Evolutionary conservation across 352 stramenopile species (phyloP).

Genomic region (Peronospora destructor): DNA sequence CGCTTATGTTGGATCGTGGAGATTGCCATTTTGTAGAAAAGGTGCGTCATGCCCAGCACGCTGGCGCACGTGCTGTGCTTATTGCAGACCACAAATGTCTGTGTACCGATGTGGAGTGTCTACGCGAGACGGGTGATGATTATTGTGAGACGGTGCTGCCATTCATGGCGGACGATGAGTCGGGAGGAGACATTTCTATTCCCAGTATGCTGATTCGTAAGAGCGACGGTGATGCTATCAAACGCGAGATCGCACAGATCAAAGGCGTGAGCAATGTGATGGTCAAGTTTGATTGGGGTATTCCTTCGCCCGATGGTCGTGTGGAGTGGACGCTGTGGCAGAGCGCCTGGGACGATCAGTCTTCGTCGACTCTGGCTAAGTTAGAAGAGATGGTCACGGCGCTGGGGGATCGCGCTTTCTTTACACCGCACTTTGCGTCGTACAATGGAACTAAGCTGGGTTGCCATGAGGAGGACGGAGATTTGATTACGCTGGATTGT

Average conservation of each 20-base stretch:
- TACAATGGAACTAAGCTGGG: slow-evolving; percentile 92
- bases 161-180: slow-evolving; percentile 92
- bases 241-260: slow-evolving; percentile 75
- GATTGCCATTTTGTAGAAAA: slow-evolving; percentile 96
- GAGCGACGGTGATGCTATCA: slow-evolving; percentile 91
- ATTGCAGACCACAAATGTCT: slow-evolving; percentile 96
- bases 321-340: slow-evolving; percentile 97
- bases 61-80: slow-evolving; percentile 90
- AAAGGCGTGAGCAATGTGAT: slow-evolving; percentile 88
- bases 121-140: slow-evolving; percentile 63
- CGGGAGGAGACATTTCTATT: slow-evolving; percentile 94
- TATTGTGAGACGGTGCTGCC: slow-evolving; percentile 86
- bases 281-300: slow-evolving; percentile 93
- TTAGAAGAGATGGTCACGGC: slow-evolving; percentile 75
- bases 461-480: slow-evolving; percentile 77
- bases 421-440: slow-evolving; percentile 94
- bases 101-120: slow-evolving; percentile 82
- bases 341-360: slow-evolving; percentile 89
- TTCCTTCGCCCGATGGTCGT: slow-evolving; percentile 90
- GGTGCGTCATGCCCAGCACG: slow-evolving; percentile 88
- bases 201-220: slow-evolving; percentile 94
- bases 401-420: slow-evolving; percentile 89
- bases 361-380: slow-evolving; percentile 64
- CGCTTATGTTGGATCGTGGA: slow-evolving; percentile 93
- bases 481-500: slow-evolving; percentile 67